Percentiles rank a stretch among this genome's conserved stretches.
Evolutionary conservation across 805 yeast genomes (phyloP).

Genomic region (Metschnikowia gelsemii): DNA sequence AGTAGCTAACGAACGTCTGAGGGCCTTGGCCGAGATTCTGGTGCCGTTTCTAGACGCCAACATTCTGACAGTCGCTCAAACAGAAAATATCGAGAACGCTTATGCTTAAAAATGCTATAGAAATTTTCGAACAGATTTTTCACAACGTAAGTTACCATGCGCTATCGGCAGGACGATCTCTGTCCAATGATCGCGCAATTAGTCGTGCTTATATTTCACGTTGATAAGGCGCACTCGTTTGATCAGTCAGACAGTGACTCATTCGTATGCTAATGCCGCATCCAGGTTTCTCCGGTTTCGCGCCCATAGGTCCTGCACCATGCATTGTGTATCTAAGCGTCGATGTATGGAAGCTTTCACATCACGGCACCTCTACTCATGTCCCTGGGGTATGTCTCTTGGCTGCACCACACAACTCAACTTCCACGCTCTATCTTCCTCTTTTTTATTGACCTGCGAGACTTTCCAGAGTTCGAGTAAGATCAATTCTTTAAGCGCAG

Average conservation of each 20-base stretch:
- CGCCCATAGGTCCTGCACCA: background rate
- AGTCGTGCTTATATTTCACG: constrained; percentile 17
- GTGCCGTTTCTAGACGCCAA: constrained; percentile 18
- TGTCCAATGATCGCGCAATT: constrained; percentile 13
- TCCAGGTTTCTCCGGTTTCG: background rate
- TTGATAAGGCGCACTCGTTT: constrained; percentile 15
- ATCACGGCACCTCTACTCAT: background rate
- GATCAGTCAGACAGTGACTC: constrained; percentile 9
- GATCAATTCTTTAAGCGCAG: constrained; percentile 56
- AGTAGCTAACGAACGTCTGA: constrained; percentile 33
- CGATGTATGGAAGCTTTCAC: too few relatives aligned
- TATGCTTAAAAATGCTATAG: too few relatives aligned
- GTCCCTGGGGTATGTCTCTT: constrained; percentile 32
- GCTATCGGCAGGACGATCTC: constrained; percentile 9
- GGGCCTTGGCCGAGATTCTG: constrained; percentile 10
- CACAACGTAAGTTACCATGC: background rate
- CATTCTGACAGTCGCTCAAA: constrained; percentile 10
- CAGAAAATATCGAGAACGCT: constrained; percentile 1
- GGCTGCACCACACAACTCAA: constrained; percentile 63
- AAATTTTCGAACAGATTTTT: background rate
- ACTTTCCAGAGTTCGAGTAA: constrained; percentile 71
- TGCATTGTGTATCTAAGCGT: background rate
- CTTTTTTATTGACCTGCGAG: constrained; percentile 55
- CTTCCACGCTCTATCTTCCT: constrained; percentile 71
- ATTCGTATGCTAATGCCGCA: constrained; percentile 11